These are phyloP conservation scores for Monascus purpureus DNA, from an alignment of 495 filamentous ascomycete genomes.

Conservation along the genomic window DNA sequence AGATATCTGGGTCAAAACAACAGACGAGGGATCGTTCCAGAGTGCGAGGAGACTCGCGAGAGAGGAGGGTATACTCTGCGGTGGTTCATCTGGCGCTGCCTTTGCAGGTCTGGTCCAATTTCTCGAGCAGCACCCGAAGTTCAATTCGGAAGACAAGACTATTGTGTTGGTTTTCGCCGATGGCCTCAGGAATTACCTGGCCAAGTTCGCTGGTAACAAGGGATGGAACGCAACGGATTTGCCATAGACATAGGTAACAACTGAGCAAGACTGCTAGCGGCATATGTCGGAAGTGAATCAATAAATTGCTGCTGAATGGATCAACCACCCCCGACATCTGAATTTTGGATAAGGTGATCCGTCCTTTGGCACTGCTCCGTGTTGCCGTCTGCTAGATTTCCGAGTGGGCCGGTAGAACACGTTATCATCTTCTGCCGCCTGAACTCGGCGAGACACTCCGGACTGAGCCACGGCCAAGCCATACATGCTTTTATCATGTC, in stretches of 20 bases:
- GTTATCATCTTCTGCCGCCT: too few species aligned
- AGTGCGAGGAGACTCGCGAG: slow-evolving; percentile 65
- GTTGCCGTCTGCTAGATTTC: too few species aligned
- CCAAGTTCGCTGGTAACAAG: slow-evolving; percentile 80
- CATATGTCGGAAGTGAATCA: too few species aligned
- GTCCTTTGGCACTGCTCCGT: too few species aligned
- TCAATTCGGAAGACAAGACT: slow-evolving; percentile 47
- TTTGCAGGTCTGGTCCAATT: slow-evolving; percentile 59
- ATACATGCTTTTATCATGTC: too few species aligned
- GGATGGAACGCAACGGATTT: slow-evolving; percentile 73
- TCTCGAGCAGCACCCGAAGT: slow-evolving; percentile 36
- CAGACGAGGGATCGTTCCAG: slow-evolving; percentile 64
- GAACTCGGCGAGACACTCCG: slow-evolving; percentile 8
- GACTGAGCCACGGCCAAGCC: slow-evolving; percentile 9
- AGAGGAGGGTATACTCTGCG: slow-evolving; percentile 72
- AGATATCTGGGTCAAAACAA: slow-evolving; percentile 80
- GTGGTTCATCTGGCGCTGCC: slow-evolving; percentile 69
- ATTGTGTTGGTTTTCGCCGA: slow-evolving; percentile 72
- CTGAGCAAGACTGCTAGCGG: too few species aligned
- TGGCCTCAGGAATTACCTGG: slow-evolving; percentile 73
- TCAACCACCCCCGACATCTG: too few species aligned
- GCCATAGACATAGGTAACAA: too few species aligned
- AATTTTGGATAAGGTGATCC: too few species aligned
- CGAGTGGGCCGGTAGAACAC: too few species aligned
- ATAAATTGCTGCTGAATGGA: neutral